phyloP scores from a whole-genome alignment of 2,329 filamentous ascomycete genomes.

The Cladobotryum protrusum region DNA sequence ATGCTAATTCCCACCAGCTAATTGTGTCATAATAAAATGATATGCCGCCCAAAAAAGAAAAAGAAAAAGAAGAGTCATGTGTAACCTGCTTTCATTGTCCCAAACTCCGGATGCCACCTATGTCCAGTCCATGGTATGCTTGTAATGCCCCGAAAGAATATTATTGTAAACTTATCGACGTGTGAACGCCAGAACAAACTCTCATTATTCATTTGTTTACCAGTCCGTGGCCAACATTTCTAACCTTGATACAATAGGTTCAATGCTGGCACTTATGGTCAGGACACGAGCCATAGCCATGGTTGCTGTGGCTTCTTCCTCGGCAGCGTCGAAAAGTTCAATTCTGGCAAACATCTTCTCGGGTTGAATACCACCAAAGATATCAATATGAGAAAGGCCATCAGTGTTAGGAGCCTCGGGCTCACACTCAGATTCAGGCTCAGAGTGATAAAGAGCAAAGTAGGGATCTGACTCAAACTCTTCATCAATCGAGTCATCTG shows the following conservation, averaged over 20 bases:
- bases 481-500: constrained; percentile 34
- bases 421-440: constrained; percentile 21
- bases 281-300: constrained; percentile 45
- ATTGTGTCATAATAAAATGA: neutral
- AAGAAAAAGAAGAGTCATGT: constrained; percentile 1
- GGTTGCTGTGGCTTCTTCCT: constrained; percentile 40
- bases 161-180: neutral
- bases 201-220: constrained; percentile 14
- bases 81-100: constrained; percentile 6
- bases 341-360: constrained; percentile 60
- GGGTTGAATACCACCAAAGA: constrained; percentile 49
- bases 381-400: constrained; percentile 31
- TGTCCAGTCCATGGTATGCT: constrained; percentile 7
- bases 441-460: constrained; percentile 54
- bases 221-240: constrained; percentile 32
- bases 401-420: constrained; percentile 38
- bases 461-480: constrained; percentile 58
- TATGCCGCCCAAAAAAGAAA: neutral
- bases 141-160: constrained; percentile 3
- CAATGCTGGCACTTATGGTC: constrained; percentile 37
- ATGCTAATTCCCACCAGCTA: neutral
- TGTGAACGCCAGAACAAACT: neutral
- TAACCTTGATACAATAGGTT: constrained; percentile 30
- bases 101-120: constrained; percentile 8
- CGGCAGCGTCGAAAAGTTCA: constrained; percentile 56